These are phyloP conservation scores for Leishmania tarentolae DNA, from an alignment of 208 protist species.

Conservation along the genomic window DNA sequence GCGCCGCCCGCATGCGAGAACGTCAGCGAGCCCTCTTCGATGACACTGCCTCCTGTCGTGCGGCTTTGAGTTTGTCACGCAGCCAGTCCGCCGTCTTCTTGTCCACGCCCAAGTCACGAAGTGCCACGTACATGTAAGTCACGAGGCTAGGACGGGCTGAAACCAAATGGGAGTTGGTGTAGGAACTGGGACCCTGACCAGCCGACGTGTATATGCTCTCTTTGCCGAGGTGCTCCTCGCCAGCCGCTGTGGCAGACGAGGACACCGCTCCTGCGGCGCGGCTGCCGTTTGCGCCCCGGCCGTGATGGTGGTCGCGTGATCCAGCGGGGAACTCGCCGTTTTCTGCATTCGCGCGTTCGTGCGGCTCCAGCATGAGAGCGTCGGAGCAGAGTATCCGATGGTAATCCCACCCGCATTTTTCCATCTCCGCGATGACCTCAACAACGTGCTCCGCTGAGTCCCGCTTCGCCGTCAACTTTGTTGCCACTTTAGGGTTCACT, in stretches of 20 bases:
- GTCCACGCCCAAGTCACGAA: slow-evolving; percentile 71
- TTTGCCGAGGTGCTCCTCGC: slow-evolving; percentile 4
- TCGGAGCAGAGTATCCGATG: slow-evolving; percentile 54
- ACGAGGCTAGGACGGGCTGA: slow-evolving; percentile 47
- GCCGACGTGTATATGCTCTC: slow-evolving; percentile 48
- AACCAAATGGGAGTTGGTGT: slow-evolving; percentile 27
- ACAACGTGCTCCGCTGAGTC: slow-evolving; percentile 42
- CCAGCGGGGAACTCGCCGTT: background rate
- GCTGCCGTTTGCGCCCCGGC: slow-evolving; percentile 5
- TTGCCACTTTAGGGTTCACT: slow-evolving; percentile 43
- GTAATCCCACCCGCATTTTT: slow-evolving; percentile 67
- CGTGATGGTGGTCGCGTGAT: slow-evolving; percentile 7
- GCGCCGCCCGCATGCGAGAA: background rate
- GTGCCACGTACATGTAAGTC: slow-evolving; percentile 67
- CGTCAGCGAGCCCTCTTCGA: background rate
- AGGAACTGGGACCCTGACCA: slow-evolving; percentile 49
- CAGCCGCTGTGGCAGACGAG: background rate
- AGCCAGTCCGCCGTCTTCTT: slow-evolving; percentile 59
- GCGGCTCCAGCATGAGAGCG: slow-evolving; percentile 42
- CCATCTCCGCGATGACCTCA: slow-evolving; percentile 54
- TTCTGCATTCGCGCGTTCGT: slow-evolving; percentile 28
- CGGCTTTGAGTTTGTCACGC: slow-evolving; percentile 36
- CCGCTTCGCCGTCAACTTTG: slow-evolving; percentile 35
- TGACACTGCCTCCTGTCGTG: slow-evolving; percentile 29
- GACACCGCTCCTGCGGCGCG: background rate